Percentiles rank a stretch among this genome's conserved stretches.
Evolutionary conservation across 2,329 filamentous ascomycete genomes (phyloP).

Genomic region (Beauveria pseudobassiana): DNA sequence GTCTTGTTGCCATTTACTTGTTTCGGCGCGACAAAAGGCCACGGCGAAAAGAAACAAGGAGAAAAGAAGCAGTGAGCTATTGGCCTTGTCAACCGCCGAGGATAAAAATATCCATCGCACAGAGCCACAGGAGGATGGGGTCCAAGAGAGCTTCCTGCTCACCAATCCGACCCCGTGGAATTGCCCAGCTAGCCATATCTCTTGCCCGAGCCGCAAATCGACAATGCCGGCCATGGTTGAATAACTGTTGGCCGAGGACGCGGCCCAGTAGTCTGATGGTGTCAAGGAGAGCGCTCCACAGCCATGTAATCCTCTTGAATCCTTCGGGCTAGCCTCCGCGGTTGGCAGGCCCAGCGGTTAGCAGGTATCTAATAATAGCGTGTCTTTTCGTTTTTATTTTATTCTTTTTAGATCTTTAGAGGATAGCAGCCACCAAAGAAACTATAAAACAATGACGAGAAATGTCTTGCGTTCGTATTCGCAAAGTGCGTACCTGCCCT

Average conservation of each 20-base stretch:
- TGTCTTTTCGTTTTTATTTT: too few relatives aligned
- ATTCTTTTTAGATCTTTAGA: too few relatives aligned
- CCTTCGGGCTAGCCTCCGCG: neutral
- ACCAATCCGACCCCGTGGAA: neutral
- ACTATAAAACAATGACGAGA: too few relatives aligned
- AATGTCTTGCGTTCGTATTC: too few relatives aligned
- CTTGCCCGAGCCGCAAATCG: neutral
- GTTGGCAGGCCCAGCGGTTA: neutral
- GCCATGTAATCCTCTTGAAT: neutral
- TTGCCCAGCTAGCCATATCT: neutral
- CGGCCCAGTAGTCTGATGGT: neutral
- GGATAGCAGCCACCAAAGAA: too few relatives aligned
- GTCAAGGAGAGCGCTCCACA: neutral
- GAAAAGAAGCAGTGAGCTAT: neutral
- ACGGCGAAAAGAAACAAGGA: neutral
- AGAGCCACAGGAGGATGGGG: constrained; percentile 2
- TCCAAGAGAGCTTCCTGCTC: neutral
- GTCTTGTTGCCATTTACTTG: constrained; percentile 15
- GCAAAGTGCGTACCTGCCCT: too few relatives aligned
- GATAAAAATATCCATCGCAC: neutral
- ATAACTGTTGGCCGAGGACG: neutral
- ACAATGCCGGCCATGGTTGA: neutral
- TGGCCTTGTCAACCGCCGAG: neutral
- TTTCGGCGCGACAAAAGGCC: constrained; percentile 3
- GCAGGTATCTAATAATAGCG: neutral